Evolutionary conservation across 306 rosid species (phyloP).

Genomic region (Sechiopsis laciniata): DNA sequence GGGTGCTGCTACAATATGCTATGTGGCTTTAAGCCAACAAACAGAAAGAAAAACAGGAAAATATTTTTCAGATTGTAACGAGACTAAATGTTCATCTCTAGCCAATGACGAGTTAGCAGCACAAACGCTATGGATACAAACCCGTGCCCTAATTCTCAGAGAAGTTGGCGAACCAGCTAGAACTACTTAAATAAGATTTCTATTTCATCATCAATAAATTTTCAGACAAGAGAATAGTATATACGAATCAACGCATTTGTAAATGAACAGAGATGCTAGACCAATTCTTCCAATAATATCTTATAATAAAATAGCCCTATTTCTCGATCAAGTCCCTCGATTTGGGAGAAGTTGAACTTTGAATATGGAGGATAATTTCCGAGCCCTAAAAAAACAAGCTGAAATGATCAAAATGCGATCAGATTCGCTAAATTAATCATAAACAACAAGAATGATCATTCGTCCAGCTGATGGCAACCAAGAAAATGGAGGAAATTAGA

Average conservation of each 20-base stretch:
- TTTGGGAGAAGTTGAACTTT: not conserved
- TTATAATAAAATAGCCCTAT: not conserved
- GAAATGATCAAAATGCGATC: not conserved
- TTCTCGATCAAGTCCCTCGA: not conserved
- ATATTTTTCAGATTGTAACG: conserved; percentile 80
- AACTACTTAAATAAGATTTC: not conserved
- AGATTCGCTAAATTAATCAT: not conserved
- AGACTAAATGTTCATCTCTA: conserved; percentile 54
- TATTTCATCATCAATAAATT: not conserved
- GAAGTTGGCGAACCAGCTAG: conserved; percentile 38
- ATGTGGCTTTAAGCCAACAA: conserved; percentile 67
- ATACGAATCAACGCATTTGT: not conserved
- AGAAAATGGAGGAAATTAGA: not conserved
- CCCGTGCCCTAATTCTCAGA: conserved; percentile 51
- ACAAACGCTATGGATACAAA: conserved; percentile 60
- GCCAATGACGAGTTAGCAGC: conserved; percentile 79
- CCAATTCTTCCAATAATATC: not conserved
- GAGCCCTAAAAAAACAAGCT: not conserved
- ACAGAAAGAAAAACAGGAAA: conserved; percentile 62
- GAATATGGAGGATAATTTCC: not conserved
- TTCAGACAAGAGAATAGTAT: conserved; percentile 1
- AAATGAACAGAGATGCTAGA: not conserved
- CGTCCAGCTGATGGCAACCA: not conserved
- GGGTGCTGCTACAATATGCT: conserved; percentile 91
- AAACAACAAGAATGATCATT: not conserved